A percentile compares a stretch with the other conserved stretches of the same genome.
phyloP scores from a whole-genome alignment of 2,329 filamentous ascomycete species.

The Pseudogymnoascus sp. region DNA sequence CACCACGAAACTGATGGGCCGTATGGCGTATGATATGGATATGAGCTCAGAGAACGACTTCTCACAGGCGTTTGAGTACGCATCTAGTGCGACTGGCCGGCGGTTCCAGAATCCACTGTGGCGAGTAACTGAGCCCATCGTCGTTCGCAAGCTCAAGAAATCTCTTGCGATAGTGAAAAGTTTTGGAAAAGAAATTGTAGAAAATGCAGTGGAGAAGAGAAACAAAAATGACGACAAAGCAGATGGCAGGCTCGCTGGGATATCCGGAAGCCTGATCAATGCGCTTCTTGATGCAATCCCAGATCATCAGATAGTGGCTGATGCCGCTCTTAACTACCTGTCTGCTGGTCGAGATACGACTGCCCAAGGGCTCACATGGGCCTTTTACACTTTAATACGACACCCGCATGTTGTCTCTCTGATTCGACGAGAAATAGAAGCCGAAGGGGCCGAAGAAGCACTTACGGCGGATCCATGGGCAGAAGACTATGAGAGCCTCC shows the following conservation, averaged over 20 bases:
- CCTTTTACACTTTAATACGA: conserved; percentile 51
- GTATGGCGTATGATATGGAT: conserved; percentile 62
- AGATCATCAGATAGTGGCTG: conserved; percentile 50
- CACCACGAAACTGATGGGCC: conserved; percentile 59
- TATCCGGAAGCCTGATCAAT: conserved; percentile 51
- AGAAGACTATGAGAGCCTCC: conserved; percentile 17
- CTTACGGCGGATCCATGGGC: conserved; percentile 11
- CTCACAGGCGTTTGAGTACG: conserved; percentile 52
- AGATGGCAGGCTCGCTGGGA: conserved; percentile 29
- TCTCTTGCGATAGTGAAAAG: conserved; percentile 44
- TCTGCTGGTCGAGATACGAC: conserved; percentile 58
- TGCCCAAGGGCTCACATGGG: conserved; percentile 58
- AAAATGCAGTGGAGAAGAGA: conserved; percentile 42
- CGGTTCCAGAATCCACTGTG: conserved; percentile 61
- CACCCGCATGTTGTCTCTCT: conserved; percentile 36
- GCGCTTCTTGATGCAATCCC: conserved; percentile 50
- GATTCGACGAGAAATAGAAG: conserved; percentile 38
- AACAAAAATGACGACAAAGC: conserved; percentile 18
- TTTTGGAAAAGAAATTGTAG: conserved; percentile 51
- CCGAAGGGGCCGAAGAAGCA: conserved; percentile 14
- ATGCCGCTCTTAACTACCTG: conserved; percentile 59
- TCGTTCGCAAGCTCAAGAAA: conserved; percentile 39
- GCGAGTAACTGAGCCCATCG: conserved; percentile 49
- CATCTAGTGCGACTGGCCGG: conserved; percentile 51
- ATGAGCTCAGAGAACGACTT: conserved; percentile 56